A percentile compares a stretch with the other conserved stretches of the same genome.
Conservation (phyloP, 2,329 filamentous ascomycete genomes). For the Ascochyta lentis region DNA sequence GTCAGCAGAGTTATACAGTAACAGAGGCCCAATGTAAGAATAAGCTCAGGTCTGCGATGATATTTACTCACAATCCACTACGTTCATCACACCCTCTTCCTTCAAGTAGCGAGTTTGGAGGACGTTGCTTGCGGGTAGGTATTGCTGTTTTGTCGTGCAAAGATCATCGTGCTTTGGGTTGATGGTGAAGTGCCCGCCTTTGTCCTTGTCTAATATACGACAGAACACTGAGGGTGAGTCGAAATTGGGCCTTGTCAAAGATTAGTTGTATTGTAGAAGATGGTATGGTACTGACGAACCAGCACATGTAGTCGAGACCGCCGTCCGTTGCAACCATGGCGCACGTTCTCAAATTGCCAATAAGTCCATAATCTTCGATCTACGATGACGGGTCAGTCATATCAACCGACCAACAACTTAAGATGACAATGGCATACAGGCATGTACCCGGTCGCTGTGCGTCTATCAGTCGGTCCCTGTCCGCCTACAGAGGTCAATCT, state of each 20-base stretch:
- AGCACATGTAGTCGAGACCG: constrained; percentile 80
- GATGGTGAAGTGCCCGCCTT: constrained; percentile 76
- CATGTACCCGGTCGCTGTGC: constrained; percentile 37
- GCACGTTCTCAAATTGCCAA: constrained; percentile 81
- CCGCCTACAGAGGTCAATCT: constrained; percentile 9
- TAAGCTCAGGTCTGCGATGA: background rate
- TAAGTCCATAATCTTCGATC: constrained; percentile 76
- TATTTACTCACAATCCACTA: constrained; percentile 63
- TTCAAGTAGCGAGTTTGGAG: constrained; percentile 79
- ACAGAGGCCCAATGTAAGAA: background rate
- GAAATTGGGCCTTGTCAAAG: constrained; percentile 69
- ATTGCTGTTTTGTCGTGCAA: constrained; percentile 78
- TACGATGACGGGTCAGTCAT: background rate
- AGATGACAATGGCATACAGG: constrained; percentile 16
- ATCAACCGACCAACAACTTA: background rate
- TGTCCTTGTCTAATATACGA: constrained; percentile 74
- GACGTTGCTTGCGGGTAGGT: constrained; percentile 76
- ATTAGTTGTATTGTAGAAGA: background rate
- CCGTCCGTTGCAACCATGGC: constrained; percentile 33
- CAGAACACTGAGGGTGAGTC: constrained; percentile 80
- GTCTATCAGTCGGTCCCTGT: constrained; percentile 26
- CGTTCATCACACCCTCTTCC: constrained; percentile 74
- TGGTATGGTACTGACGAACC: constrained; percentile 54
- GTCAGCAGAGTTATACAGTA: background rate
- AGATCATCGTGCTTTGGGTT: constrained; percentile 54